Conservation (phyloP, 495 filamentous ascomycete species). For the Amorphotheca resinae region DNA sequence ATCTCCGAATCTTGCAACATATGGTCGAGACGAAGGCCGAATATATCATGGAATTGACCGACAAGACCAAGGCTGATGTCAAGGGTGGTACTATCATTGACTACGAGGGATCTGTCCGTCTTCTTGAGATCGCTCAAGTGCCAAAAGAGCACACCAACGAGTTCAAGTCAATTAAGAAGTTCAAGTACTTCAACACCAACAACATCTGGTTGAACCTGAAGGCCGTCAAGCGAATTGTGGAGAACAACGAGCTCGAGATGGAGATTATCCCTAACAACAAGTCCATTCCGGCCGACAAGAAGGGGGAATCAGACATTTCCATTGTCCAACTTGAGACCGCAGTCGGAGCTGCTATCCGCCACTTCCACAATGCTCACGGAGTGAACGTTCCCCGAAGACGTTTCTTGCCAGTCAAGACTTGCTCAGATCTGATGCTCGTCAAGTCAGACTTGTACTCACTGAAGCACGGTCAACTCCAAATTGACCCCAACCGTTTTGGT, state of each 20-base stretch:
- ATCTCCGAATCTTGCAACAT: slow-evolving; percentile 95
- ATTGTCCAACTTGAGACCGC: slow-evolving; percentile 98
- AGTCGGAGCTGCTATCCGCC: slow-evolving; percentile 94
- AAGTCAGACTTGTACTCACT: slow-evolving; percentile 99
- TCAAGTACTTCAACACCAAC: slow-evolving; percentile 99
- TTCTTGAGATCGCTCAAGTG: slow-evolving; percentile 98
- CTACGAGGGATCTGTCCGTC: slow-evolving; percentile 89
- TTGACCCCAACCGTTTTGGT: slow-evolving; percentile 91
- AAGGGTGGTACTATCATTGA: slow-evolving; percentile 99
- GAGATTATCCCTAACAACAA: slow-evolving; percentile 99
- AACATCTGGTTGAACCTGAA: slow-evolving; percentile 99
- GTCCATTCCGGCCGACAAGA: slow-evolving; percentile 96
- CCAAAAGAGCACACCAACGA: slow-evolving; percentile 99
- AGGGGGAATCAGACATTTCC: slow-evolving; percentile 94
- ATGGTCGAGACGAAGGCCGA: slow-evolving; percentile 93
- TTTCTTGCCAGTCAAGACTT: slow-evolving; percentile 99
- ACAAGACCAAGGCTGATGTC: slow-evolving; percentile 99
- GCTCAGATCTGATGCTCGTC: slow-evolving; percentile 98
- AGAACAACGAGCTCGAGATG: slow-evolving; percentile 97
- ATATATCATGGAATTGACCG: slow-evolving; percentile 99
- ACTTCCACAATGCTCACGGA: slow-evolving; percentile 97
- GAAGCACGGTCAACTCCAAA: slow-evolving; percentile 94
- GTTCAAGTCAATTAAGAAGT: slow-evolving; percentile 99
- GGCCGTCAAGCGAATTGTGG: slow-evolving; percentile 96
- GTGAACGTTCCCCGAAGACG: slow-evolving; percentile 96